Evolutionary conservation across 805 yeast species (phyloP).

Genomic region (Yarrowia sp.): DNA sequence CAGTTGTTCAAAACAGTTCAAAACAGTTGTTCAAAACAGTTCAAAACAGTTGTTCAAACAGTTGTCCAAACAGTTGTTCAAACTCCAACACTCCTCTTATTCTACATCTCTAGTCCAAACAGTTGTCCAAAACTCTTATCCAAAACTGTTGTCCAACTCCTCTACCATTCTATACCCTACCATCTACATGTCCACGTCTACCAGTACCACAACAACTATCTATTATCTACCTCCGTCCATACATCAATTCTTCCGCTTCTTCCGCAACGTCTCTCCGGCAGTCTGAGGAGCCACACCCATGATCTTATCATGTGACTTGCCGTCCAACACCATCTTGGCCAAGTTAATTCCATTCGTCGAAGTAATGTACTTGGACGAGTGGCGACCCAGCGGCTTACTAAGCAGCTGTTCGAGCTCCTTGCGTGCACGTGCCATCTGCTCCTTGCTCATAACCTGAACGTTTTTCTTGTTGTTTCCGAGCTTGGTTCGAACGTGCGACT

Average conservation of each 20-base stretch:
- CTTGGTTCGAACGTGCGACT: conserved; percentile 32
- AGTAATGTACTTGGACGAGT: conserved; percentile 72
- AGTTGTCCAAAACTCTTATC: too few species aligned
- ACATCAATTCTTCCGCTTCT: conserved; percentile 33
- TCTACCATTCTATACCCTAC: too few species aligned
- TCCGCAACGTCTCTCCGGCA: conserved; percentile 60
- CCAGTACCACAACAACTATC: too few species aligned
- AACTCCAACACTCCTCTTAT: too few species aligned
- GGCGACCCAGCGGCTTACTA: conserved; percentile 61
- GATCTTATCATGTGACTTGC: conserved; percentile 68
- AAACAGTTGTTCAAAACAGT: too few species aligned
- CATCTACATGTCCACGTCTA: too few species aligned
- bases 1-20: too few species aligned
- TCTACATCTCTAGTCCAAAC: too few species aligned
- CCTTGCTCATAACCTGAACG: conserved; percentile 48
- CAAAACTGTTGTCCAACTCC: too few species aligned
- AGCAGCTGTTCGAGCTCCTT: conserved; percentile 63
- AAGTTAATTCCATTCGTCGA: conserved; percentile 70
- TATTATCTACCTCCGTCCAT: too few species aligned
- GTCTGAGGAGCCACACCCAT: conserved; percentile 72
- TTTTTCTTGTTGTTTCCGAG: conserved; percentile 34
- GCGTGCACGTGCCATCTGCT: conserved; percentile 57
- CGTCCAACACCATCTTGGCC: conserved; percentile 76
- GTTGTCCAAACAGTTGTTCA: too few species aligned
- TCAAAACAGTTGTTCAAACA: too few species aligned